Percentiles rank a stretch among this genome's conserved stretches.
phyloP scores from a whole-genome alignment of 2,329 filamentous ascomycete species.

The Cladophialophora yegresii region DNA sequence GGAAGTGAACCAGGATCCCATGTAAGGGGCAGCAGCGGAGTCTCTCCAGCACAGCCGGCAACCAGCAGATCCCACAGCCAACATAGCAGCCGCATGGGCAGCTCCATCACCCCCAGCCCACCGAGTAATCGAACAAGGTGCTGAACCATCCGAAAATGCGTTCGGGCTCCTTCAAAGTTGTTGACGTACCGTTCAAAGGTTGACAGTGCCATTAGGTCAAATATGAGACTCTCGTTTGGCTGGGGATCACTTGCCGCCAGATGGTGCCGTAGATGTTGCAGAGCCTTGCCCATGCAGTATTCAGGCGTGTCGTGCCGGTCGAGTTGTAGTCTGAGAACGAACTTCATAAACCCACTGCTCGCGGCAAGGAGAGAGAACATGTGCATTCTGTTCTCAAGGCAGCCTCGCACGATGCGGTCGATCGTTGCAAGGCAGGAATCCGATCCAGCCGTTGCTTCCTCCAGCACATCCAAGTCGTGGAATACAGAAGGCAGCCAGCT shows the following conservation, averaged over 20 bases:
- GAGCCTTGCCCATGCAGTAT: slow-evolving; percentile 29
- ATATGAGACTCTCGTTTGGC: slow-evolving; percentile 23
- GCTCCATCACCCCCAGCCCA: slow-evolving; percentile 11
- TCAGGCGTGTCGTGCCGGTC: slow-evolving; percentile 24
- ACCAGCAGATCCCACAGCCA: slow-evolving; percentile 23
- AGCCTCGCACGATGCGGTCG: slow-evolving; percentile 25
- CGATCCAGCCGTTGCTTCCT: slow-evolving; percentile 8
- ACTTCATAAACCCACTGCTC: slow-evolving; percentile 23
- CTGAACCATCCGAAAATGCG: slow-evolving; percentile 27
- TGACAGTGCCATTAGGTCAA: slow-evolving; percentile 26
- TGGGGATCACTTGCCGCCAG: slow-evolving; percentile 9
- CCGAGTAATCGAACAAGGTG: slow-evolving; percentile 23
- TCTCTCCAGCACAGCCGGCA: slow-evolving; percentile 17
- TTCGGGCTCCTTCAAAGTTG: slow-evolving; percentile 26
- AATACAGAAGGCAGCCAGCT: slow-evolving; percentile 25
- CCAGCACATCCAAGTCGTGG: slow-evolving; percentile 19
- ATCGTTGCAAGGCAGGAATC: slow-evolving; percentile 20
- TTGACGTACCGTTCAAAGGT: slow-evolving; percentile 27
- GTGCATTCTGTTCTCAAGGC: slow-evolving; percentile 25
- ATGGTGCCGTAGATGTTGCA: slow-evolving; percentile 24
- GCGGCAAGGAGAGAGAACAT: slow-evolving; percentile 31
- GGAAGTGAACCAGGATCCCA: slow-evolving; percentile 24
- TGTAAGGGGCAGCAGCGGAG: slow-evolving; percentile 19
- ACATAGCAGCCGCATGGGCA: slow-evolving; percentile 19
- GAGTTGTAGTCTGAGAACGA: slow-evolving; percentile 16